Conservation (phyloP, 331 rosid genomes). For the Telfairia occidentalis region DNA sequence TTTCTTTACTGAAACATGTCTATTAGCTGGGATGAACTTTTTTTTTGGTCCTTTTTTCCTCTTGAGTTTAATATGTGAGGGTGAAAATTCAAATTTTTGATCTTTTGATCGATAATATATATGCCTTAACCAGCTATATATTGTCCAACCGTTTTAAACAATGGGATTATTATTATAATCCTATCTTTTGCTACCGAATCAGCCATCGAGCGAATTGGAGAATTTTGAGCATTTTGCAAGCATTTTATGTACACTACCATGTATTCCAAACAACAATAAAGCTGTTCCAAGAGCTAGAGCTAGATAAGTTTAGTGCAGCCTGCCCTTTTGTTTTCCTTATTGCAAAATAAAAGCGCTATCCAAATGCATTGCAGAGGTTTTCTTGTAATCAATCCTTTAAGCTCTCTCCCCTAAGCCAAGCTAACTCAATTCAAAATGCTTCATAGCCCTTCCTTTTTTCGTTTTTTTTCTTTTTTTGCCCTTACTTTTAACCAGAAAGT, state of each 20-base stretch:
- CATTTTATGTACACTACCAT: neutral
- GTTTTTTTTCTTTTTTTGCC: too few relatives aligned
- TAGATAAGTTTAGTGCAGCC: neutral
- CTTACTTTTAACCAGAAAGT: neutral
- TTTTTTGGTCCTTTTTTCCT: too few relatives aligned
- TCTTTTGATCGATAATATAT: too few relatives aligned
- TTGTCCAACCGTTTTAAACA: neutral
- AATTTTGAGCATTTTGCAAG: neutral
- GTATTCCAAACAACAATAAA: neutral
- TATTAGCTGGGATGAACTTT: neutral
- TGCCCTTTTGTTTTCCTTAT: neutral
- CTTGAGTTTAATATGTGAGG: too few relatives aligned
- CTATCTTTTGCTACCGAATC: neutral
- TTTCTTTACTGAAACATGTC: neutral
- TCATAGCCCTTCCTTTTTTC: neutral
- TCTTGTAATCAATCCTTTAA: neutral
- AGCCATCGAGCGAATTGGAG: neutral
- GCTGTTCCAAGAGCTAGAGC: neutral
- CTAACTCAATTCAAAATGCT: neutral
- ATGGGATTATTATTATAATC: neutral
- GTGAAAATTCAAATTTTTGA: too few relatives aligned
- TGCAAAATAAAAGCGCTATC: neutral
- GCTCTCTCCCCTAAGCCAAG: neutral
- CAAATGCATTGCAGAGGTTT: neutral
- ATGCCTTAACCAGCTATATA: too few relatives aligned